phyloP scores from a whole-genome alignment of 768 basidiomycete genomes.

The Lactarius quietus region DNA sequence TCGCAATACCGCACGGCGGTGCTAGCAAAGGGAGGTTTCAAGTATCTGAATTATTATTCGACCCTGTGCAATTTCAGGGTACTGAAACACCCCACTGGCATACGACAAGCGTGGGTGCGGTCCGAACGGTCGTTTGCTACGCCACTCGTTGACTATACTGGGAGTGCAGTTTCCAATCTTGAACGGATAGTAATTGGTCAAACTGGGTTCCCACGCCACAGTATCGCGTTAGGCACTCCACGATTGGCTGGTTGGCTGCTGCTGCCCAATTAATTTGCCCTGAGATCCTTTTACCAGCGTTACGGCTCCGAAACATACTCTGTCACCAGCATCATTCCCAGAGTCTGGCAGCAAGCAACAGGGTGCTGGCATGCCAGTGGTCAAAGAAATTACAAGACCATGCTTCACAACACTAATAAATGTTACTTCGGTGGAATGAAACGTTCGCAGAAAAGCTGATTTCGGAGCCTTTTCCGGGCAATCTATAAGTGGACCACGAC shows the following conservation, averaged over 20 bases:
- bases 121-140: neutral
- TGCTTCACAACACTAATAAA: neutral
- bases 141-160: neutral
- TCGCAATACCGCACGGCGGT: too few species aligned
- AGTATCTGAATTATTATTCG: neutral
- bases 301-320: neutral
- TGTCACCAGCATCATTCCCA: neutral
- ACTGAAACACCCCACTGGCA: neutral
- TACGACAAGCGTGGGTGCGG: slow-evolving; percentile 1
- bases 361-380: neutral
- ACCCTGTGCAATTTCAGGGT: slow-evolving; percentile 3
- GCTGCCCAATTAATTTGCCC: neutral
- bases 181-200: neutral
- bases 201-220: neutral
- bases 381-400: neutral
- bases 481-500: neutral
- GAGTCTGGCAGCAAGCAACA: neutral
- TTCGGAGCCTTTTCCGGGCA: neutral
- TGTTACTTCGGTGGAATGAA: neutral
- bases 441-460: neutral
- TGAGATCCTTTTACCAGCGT: neutral
- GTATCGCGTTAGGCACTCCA: neutral
- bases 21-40: too few species aligned
- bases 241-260: neutral
- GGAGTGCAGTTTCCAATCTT: neutral